A percentile compares a stretch with the other conserved stretches of the same genome.
These are phyloP conservation scores for Calamus simplicifolius DNA, from an alignment of 176 grass and related monocot genomes.

Conservation along the genomic window DNA sequence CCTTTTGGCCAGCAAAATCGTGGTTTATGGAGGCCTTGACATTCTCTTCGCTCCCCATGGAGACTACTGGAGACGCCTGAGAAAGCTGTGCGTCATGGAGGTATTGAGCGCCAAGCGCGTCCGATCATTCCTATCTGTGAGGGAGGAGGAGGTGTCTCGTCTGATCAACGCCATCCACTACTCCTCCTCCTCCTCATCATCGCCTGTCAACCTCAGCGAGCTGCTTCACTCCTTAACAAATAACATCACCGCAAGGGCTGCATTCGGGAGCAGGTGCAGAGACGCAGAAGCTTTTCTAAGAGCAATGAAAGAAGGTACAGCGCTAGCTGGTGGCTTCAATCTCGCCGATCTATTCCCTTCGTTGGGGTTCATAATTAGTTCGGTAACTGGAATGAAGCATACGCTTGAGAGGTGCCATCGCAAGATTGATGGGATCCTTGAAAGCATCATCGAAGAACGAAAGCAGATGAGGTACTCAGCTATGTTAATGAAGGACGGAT, in stretches of 20 bases:
- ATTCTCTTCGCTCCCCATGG: slow-evolving; percentile 62
- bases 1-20: slow-evolving; percentile 24
- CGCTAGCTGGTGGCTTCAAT: slow-evolving; percentile 23
- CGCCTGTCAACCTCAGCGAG: slow-evolving; percentile 31
- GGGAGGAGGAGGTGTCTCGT: slow-evolving; percentile 40
- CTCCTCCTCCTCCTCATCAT: too few species aligned
- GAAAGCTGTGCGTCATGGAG: slow-evolving; percentile 41
- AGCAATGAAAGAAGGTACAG: slow-evolving; percentile 4
- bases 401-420: slow-evolving; percentile 20
- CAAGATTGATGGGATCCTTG: slow-evolving; percentile 34
- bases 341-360: slow-evolving; percentile 39
- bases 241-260: slow-evolving; percentile 28
- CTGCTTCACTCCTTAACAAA: slow-evolving; percentile 27
- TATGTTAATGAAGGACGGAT: background rate
- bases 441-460: slow-evolving; percentile 45
- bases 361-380: slow-evolving; percentile 13
- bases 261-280: slow-evolving; percentile 42
- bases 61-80: slow-evolving; percentile 50
- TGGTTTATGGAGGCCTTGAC: slow-evolving; percentile 27
- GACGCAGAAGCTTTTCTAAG: slow-evolving; percentile 35
- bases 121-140: slow-evolving; percentile 26
- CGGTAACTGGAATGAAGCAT: slow-evolving; percentile 6
- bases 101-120: slow-evolving; percentile 49
- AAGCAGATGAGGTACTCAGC: slow-evolving; percentile 7
- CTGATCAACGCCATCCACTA: slow-evolving; percentile 3